These are phyloP conservation scores for Salvia splendens DNA, from an alignment of 257 asterid genomes.

Conservation along the genomic window DNA sequence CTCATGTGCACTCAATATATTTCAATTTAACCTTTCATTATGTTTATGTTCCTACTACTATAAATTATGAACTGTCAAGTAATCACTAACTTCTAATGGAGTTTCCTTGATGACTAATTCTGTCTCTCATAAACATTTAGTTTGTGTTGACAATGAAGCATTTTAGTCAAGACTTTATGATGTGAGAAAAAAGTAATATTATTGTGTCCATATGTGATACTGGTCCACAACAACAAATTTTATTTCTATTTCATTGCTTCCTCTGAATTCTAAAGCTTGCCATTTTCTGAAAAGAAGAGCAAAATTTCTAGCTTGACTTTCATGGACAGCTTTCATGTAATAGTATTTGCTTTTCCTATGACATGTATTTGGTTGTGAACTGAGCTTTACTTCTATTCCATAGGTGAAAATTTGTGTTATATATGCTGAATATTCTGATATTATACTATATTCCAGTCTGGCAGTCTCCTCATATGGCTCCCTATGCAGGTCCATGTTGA, in stretches of 20 bases:
- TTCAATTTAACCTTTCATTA: background rate
- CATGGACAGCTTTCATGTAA: constrained; percentile 13
- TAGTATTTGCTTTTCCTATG: constrained; percentile 16
- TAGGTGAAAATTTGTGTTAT: constrained; percentile 10
- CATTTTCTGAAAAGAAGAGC: background rate
- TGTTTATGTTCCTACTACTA: background rate
- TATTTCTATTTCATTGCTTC: background rate
- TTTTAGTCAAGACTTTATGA: constrained; percentile 4
- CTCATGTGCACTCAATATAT: background rate
- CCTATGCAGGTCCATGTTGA: constrained; percentile 61
- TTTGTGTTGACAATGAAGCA: constrained; percentile 6
- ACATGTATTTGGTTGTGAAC: constrained; percentile 23
- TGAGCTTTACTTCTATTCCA: constrained; percentile 17
- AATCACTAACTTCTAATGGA: constrained; percentile 6
- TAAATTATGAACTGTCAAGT: constrained; percentile 7
- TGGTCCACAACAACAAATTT: background rate
- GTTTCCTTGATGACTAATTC: constrained; percentile 11
- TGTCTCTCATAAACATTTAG: background rate
- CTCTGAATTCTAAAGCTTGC: constrained; percentile 1
- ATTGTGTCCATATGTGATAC: background rate
- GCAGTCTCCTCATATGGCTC: constrained; percentile 29
- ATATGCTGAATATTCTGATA: background rate
- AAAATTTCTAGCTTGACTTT: background rate
- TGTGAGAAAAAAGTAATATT: background rate
- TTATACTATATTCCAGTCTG: too few relatives aligned